Evolutionary conservation across 257 asterid genomes (phyloP), one percentile per base, ranked within the genome.

Genomic region (Gentiana dahurica): DNA sequence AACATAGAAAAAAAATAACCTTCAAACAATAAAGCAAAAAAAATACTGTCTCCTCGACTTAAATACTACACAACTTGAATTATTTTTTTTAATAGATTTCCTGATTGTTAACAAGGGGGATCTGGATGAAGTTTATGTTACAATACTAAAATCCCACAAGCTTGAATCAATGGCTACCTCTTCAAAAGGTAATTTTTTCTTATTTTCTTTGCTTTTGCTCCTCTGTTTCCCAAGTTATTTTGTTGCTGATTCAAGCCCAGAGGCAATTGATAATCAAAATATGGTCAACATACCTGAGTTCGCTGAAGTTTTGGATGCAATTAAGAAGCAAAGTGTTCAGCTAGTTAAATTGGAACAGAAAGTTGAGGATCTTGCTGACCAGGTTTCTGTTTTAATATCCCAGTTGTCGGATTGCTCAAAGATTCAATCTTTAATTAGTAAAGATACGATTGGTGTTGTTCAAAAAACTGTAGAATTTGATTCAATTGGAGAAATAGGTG

Each of bases 361-460:
- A 59, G 87, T 88, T 12, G 65, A 73, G 54, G 80, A 78, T 53
- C 89, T 92, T 32, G 75, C 75, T 53, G 75, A 81, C 15, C 69
- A 85, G 48, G 79, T 92, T 54, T 62, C 80, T 62, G 78, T 77
- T 74, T 69, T 92, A 72, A 95, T 83, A 68, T 81, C 89, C 39
- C 78, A 74, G 52, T 73, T 80, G 24, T 41, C 69, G 8, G 82
- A 69, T 49, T 43, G 56, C 10, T 60, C 77, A 3, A 70, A 73
- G n/a, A 33, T 37, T 58, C 64, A 70, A 57, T 71, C 4, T 6
- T 45, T 57, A 34, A 4, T 15, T 36, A 86, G 64, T 53, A 32
- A 51, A 47, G 74, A 59, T 51, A 59, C 59, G 60, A 41, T 5
- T 10, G 65, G 55, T 57, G 34, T 2, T 3, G 8, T 54, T 41